Evolutionary conservation across 148 eudicot genomes (phyloP), one percentile per base, ranked within the genome.

Genomic region (Chenopodium berlandieri): DNA sequence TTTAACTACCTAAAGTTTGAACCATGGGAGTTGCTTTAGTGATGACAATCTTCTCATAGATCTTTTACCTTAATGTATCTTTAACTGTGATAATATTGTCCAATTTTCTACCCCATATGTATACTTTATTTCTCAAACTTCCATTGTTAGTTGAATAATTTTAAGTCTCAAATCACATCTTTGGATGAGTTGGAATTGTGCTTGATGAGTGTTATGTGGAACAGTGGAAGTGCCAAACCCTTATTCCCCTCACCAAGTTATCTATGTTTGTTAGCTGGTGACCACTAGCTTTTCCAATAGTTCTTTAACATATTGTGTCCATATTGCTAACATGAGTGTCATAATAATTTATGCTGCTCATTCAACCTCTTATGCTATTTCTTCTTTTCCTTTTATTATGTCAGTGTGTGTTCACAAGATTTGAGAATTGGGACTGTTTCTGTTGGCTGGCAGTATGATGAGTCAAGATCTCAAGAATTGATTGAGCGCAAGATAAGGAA

Each of bases 401-500:
- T 37, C 60, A 62, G 65, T 20, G 46, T 68, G 34, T 52, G 22
- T 52, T 47, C 5, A 58, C 8, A 64, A 64, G 19, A 62, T 32
- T 76, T 30, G 47, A 71, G 27, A 69, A 40, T n/a, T 76, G 52
- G 54, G 62, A 19, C 4, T 9, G 11, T 44, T 27, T 31, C 50
- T 75, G 27, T 31, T 46, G 37, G 64, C 40, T 73, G 78, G 83
- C 91, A 93, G 97, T 87, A 84, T 82, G 96, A 92, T 83, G 97
- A 95, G 34, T 89, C 94, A 23, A 90, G 84, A 83, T 91, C 97
- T 72, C 98, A 95, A 81, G 98, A 95, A 85, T 73, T 83, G 83
- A 88, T 95, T 47, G 97, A 95, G 81, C 85, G 90, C 48, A 90
- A 85, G 86, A 88, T 95, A 83, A 85, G 83, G 84, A 90, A 93